Evolutionary conservation across 441 rosid species (phyloP).

Genomic region (Geranium incanum): DNA sequence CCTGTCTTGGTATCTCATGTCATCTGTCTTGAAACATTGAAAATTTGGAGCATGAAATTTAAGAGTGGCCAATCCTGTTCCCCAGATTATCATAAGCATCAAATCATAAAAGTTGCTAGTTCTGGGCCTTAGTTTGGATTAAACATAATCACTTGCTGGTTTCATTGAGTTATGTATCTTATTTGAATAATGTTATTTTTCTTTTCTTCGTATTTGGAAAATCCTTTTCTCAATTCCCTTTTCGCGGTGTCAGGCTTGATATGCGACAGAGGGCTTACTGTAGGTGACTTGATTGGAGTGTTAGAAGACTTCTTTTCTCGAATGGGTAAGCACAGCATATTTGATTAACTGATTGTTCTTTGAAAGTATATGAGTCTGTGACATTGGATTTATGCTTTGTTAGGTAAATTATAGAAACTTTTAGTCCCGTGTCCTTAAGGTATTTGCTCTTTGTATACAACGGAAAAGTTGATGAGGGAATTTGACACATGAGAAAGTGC

Average conservation of each 20-base stretch:
- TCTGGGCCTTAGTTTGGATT: neutral
- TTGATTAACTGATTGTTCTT: neutral
- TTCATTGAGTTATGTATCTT: neutral
- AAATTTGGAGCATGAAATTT: neutral
- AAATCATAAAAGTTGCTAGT: neutral
- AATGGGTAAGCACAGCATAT: constrained; percentile 40
- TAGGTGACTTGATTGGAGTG: constrained; percentile 85
- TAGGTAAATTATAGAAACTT: neutral
- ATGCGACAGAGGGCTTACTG: constrained; percentile 84
- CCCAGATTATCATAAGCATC: neutral
- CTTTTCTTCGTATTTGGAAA: neutral
- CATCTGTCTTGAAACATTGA: neutral
- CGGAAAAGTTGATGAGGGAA: no score
- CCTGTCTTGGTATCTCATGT: neutral
- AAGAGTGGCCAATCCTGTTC: neutral
- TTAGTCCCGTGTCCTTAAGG: neutral
- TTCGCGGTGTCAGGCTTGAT: constrained; percentile 60
- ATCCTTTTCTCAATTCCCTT: neutral
- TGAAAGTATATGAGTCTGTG: neutral
- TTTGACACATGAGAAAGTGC: no score
- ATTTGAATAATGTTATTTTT: neutral
- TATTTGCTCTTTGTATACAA: neutral
- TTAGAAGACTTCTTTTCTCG: constrained; percentile 80
- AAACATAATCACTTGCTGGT: neutral
- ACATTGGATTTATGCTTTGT: no score